Percentiles rank a stretch among this genome's conserved stretches.
Evolutionary conservation across 192 early-diverging fungal genomes (phyloP).

Genomic region (Tieghemiomyces parasiticus): DNA sequence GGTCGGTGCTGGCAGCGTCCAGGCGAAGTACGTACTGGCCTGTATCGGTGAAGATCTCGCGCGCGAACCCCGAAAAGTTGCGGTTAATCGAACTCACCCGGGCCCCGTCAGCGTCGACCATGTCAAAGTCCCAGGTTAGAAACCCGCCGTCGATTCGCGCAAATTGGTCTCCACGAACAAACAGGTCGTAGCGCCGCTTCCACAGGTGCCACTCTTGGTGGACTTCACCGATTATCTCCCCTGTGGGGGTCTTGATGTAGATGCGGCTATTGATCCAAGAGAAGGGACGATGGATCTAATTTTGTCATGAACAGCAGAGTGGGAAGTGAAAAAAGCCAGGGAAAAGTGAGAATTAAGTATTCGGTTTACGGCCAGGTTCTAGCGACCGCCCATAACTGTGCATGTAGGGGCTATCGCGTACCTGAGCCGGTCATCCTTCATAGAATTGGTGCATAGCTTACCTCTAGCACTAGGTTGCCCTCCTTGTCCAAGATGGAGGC

Average conservation of each 20-base stretch:
- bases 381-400: too few relatives aligned
- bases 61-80: constrained; percentile 9
- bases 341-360: too few relatives aligned
- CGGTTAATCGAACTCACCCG: constrained; percentile 9
- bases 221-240: constrained; percentile 59
- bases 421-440: too few relatives aligned
- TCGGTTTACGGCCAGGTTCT: too few relatives aligned
- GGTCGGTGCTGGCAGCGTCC: constrained; percentile 14
- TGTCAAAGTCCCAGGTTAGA: constrained; percentile 65
- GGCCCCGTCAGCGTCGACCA: constrained; percentile 22
- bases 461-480: constrained; percentile 57
- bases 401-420: too few relatives aligned
- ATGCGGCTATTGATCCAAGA: constrained; percentile 66
- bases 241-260: constrained; percentile 41
- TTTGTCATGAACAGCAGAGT: too few relatives aligned
- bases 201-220: constrained; percentile 75
- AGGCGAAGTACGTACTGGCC: constrained; percentile 6
- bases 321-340: too few relatives aligned
- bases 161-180: constrained; percentile 44
- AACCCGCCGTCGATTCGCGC: constrained; percentile 53
- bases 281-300: constrained; percentile 50
- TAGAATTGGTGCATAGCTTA: too few relatives aligned
- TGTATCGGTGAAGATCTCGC: constrained; percentile 12
- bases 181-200: constrained; percentile 72
- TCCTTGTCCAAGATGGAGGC: constrained; percentile 53